Conservation (phyloP, 495 filamentous ascomycete genomes). For the Neurospora sp. region DNA sequence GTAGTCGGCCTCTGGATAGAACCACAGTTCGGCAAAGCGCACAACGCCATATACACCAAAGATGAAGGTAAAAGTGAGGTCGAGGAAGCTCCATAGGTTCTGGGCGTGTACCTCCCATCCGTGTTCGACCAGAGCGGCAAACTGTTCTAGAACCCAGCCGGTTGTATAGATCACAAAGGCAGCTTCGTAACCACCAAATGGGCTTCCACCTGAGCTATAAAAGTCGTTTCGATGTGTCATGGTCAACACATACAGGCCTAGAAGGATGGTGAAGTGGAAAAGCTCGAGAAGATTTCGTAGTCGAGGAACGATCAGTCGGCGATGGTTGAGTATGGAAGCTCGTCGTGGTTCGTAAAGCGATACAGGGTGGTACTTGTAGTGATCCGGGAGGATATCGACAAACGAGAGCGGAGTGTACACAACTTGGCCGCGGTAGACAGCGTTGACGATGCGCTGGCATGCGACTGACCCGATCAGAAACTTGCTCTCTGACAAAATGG, state of each 20-base stretch:
- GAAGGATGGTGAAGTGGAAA: slow-evolving; percentile 47
- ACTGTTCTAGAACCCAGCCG: slow-evolving; percentile 54
- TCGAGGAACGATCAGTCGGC: slow-evolving; percentile 53
- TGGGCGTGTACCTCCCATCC: slow-evolving; percentile 60
- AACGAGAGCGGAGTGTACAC: slow-evolving; percentile 53
- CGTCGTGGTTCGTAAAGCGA: slow-evolving; percentile 51
- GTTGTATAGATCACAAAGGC: slow-evolving; percentile 45
- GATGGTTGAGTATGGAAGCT: slow-evolving; percentile 51
- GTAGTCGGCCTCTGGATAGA: slow-evolving; percentile 28
- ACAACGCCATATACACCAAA: slow-evolving; percentile 45
- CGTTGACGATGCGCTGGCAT: slow-evolving; percentile 50
- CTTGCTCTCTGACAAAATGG: slow-evolving; percentile 55
- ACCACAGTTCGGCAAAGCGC: slow-evolving; percentile 38
- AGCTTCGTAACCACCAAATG: slow-evolving; percentile 36
- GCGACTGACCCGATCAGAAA: slow-evolving; percentile 45
- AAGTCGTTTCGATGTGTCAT: slow-evolving; percentile 39
- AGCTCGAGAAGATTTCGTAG: slow-evolving; percentile 50
- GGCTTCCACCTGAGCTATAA: slow-evolving; percentile 31
- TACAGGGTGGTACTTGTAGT: slow-evolving; percentile 55
- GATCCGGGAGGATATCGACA: slow-evolving; percentile 55
- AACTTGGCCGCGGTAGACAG: slow-evolving; percentile 47
- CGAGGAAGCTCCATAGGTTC: slow-evolving; percentile 60
- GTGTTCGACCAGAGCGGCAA: slow-evolving; percentile 55
- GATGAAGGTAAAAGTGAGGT: slow-evolving; percentile 48
- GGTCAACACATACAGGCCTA: slow-evolving; percentile 45